A percentile compares a stretch with the other conserved stretches of the same genome.
These are phyloP conservation scores for Favolaschia claudopus DNA, from an alignment of 768 basidiomycete species.

Conservation along the genomic window DNA sequence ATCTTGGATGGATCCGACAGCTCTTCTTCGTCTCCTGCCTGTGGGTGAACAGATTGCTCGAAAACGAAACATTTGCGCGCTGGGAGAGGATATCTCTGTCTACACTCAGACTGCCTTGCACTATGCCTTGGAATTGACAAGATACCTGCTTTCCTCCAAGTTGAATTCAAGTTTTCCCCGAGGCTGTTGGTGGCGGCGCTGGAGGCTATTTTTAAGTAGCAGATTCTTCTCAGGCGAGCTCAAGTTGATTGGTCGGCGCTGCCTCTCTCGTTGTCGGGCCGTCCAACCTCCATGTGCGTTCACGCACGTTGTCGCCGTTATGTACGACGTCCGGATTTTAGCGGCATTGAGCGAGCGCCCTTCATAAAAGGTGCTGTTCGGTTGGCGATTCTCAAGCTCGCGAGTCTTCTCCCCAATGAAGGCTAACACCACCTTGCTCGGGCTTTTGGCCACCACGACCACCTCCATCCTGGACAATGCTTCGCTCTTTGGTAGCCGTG, in stretches of 20 bases:
- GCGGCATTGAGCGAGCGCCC: too few relatives aligned
- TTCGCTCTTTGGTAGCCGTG: neutral
- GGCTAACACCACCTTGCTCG: constrained; percentile 24
- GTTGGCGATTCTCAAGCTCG: neutral
- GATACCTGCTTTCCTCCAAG: too few relatives aligned
- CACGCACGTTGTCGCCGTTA: constrained; percentile 17
- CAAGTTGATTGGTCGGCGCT: neutral
- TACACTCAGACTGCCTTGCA: too few relatives aligned
- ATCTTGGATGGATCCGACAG: too few relatives aligned
- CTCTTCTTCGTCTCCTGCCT: too few relatives aligned
- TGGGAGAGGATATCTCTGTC: too few relatives aligned
- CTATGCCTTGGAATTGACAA: too few relatives aligned
- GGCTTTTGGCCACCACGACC: constrained; percentile 20
- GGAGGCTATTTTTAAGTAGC: neutral
- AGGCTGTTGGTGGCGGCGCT: too few relatives aligned
- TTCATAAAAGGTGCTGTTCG: neutral
- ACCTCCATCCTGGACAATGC: constrained; percentile 18
- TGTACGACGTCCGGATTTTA: neutral
- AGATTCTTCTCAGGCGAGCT: too few relatives aligned
- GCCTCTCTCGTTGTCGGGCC: neutral
- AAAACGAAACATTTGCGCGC: too few relatives aligned
- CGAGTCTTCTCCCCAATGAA: constrained; percentile 16
- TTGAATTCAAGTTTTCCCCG: neutral
- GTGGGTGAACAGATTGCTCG: too few relatives aligned
- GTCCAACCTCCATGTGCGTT: constrained; percentile 11